Percentiles rank a stretch among this genome's conserved stretches.
Evolutionary conservation across 495 filamentous ascomycete species (phyloP).

Genomic region (Evansstolkia leycettana): DNA sequence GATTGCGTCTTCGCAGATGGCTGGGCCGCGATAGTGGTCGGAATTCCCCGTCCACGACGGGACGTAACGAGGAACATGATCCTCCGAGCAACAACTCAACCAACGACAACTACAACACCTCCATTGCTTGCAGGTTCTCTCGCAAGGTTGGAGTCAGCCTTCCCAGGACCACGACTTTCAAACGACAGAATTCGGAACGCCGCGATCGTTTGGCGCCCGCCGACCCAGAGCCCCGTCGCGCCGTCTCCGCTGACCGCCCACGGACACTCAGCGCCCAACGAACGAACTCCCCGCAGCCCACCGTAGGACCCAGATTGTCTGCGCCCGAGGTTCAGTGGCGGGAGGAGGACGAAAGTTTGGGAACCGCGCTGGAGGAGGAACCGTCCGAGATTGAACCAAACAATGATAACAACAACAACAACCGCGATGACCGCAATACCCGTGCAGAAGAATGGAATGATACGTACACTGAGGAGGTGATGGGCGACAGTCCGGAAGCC

Average conservation of each 20-base stretch:
- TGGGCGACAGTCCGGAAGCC: neutral
- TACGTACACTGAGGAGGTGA: neutral
- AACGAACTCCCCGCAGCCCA: slow-evolving; percentile 28
- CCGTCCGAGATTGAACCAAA: slow-evolving; percentile 11
- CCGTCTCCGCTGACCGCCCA: slow-evolving; percentile 61
- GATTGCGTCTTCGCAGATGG: slow-evolving; percentile 32
- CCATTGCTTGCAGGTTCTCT: slow-evolving; percentile 37
- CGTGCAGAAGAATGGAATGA: slow-evolving; percentile 14
- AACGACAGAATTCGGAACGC: slow-evolving; percentile 67
- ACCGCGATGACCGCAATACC: slow-evolving; percentile 8
- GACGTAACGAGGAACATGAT: neutral
- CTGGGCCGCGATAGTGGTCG: slow-evolving; percentile 33
- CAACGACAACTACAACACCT: slow-evolving; percentile 3
- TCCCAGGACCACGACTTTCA: slow-evolving; percentile 63
- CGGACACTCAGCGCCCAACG: slow-evolving; percentile 35
- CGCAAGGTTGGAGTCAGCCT: slow-evolving; percentile 68
- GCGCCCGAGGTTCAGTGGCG: slow-evolving; percentile 36
- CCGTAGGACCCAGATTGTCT: slow-evolving; percentile 30
- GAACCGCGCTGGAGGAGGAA: slow-evolving; percentile 19
- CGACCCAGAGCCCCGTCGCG: slow-evolving; percentile 55
- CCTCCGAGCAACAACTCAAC: slow-evolving; percentile 8
- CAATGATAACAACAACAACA: slow-evolving; percentile 14
- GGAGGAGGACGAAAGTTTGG: slow-evolving; percentile 19
- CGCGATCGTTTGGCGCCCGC: slow-evolving; percentile 58
- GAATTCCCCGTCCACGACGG: slow-evolving; percentile 10